phyloP scores from a whole-genome alignment of 2,329 filamentous ascomycete species.

The Purpureocillium lavendulum region DNA sequence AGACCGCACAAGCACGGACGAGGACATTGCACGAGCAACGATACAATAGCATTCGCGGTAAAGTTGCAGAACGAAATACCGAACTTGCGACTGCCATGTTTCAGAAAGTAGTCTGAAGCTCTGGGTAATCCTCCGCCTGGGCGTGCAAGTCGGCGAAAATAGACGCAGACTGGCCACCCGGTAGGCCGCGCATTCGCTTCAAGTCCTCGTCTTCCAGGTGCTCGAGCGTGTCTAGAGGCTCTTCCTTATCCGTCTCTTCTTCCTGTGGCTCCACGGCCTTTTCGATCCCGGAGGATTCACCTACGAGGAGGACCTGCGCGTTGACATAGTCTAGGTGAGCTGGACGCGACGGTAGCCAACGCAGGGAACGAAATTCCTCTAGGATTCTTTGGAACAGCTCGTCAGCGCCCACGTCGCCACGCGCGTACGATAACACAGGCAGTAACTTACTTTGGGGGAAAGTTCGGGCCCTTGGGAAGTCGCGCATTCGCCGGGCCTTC shows the following conservation, averaged over 20 bases:
- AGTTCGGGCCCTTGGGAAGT: conserved; percentile 59
- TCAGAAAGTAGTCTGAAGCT: conserved; percentile 18
- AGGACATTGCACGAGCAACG: too few species aligned
- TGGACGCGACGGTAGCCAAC: conserved; percentile 68
- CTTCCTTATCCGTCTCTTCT: conserved; percentile 50
- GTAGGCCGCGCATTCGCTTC: conserved; percentile 47
- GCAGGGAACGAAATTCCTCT: conserved; percentile 61
- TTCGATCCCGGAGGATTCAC: too few species aligned
- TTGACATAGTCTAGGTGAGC: conserved; percentile 67
- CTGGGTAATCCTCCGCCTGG: conserved; percentile 15
- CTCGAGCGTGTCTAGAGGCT: conserved; percentile 62
- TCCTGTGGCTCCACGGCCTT: conserved; percentile 48
- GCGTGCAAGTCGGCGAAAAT: conserved; percentile 15
- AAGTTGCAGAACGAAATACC: too few species aligned
- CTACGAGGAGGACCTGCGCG: conserved; percentile 54
- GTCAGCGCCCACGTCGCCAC: too few species aligned
- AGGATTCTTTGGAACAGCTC: conserved; percentile 41
- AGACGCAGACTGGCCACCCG: conserved; percentile 31
- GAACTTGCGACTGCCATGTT: too few species aligned
- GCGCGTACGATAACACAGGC: too few species aligned
- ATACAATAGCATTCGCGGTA: too few species aligned
- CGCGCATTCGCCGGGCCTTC: conserved; percentile 55
- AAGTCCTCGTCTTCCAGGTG: conserved; percentile 66
- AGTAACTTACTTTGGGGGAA: conserved; percentile 38
- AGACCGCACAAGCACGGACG: too few species aligned